Percentiles rank a stretch among this genome's conserved stretches.
phyloP scores from a whole-genome alignment of 345 rosid genomes.

The Populus euphratica region DNA sequence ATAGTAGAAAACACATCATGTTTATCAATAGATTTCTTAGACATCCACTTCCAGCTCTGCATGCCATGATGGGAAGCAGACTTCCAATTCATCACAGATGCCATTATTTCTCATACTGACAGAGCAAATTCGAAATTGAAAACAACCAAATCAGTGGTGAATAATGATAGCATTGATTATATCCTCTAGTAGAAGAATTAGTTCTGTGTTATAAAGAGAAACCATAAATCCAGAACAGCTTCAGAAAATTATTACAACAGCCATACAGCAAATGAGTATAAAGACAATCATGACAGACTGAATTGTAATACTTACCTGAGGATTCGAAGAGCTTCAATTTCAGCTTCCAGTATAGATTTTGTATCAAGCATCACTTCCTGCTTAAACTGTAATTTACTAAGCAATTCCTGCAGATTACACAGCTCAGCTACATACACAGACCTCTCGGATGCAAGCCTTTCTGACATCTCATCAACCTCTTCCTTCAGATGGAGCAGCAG shows the following conservation, averaged over 20 bases:
- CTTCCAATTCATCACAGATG: background rate
- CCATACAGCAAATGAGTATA: background rate
- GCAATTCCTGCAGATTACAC: constrained; percentile 34
- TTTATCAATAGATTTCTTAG: background rate
- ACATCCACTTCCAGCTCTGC: background rate
- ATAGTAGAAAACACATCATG: background rate
- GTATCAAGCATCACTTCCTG: constrained; percentile 53
- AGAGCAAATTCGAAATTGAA: background rate
- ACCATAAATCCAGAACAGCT: background rate
- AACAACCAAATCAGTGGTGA: background rate
- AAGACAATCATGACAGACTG: background rate
- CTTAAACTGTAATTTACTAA: constrained; percentile 41
- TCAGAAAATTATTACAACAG: background rate
- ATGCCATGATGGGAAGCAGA: background rate
- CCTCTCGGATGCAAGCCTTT: constrained; percentile 61
- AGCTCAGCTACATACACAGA: constrained; percentile 43
- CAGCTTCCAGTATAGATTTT: constrained; percentile 70
- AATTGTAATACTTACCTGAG: constrained; percentile 52
- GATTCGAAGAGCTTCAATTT: constrained; percentile 72
- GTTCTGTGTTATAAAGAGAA: background rate
- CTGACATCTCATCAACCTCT: constrained; percentile 72
- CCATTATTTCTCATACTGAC: background rate
- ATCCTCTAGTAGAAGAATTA: background rate
- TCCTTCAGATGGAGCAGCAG: constrained; percentile 52
- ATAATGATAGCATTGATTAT: background rate